Evolutionary conservation across 257 asterid species (phyloP).

Genomic region (Plantago elongata): DNA sequence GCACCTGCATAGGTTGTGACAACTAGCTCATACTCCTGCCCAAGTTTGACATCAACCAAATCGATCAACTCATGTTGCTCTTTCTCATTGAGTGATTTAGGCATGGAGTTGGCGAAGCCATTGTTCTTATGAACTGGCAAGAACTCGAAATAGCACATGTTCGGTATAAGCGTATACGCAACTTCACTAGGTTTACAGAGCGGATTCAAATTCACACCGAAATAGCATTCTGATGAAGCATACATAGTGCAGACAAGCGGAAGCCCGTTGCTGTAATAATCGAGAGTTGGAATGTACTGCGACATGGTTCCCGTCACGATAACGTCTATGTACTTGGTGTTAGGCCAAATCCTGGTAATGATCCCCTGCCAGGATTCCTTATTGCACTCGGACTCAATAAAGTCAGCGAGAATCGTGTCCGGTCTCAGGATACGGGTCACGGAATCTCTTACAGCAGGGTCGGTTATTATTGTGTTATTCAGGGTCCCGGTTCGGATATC

Average conservation of each 20-base stretch:
- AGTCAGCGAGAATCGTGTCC: conserved; percentile 58
- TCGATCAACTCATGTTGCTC: conserved; percentile 66
- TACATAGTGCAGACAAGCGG: conserved; percentile 94
- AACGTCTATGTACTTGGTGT: conserved; percentile 76
- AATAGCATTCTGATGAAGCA: conserved; percentile 91
- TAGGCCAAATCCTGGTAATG: conserved; percentile 79
- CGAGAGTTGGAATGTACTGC: conserved; percentile 82
- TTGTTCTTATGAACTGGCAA: conserved; percentile 52
- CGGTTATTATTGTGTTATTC: conserved; percentile 44
- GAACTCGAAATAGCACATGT: conserved; percentile 82
- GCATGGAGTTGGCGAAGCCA: conserved; percentile 30
- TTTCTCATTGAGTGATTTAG: conserved; percentile 50
- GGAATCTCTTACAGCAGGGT: conserved; percentile 45
- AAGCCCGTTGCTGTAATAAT: conserved; percentile 69
- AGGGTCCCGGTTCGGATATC: conserved; percentile 64
- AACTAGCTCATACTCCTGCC: conserved; percentile 82
- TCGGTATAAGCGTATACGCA: conserved; percentile 78
- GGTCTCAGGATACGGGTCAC: conserved; percentile 51
- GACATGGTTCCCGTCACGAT: conserved; percentile 97
- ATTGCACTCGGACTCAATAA: conserved; percentile 53
- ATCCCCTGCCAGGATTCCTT: conserved; percentile 72
- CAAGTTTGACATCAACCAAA: conserved; percentile 66
- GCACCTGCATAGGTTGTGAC: conserved; percentile 92
- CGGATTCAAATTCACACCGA: conserved; percentile 82
- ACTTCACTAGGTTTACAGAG: conserved; percentile 76